These are phyloP conservation scores for Cercospora nicotianae DNA, from an alignment of 2,329 filamentous ascomycete species.

Conservation along the genomic window DNA sequence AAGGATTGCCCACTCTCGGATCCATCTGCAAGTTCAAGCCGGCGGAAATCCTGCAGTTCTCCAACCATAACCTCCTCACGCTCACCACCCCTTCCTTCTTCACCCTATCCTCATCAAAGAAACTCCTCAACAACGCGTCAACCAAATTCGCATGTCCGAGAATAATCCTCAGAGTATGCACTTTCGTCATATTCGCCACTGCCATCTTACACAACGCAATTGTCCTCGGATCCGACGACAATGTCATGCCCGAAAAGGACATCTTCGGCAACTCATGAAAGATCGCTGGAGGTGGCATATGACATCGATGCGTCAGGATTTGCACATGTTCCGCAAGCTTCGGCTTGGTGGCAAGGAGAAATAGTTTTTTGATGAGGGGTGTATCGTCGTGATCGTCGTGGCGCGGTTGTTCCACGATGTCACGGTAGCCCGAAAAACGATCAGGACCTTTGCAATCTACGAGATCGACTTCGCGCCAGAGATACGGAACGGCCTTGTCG, in stretches of 20 bases:
- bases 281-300: slow-evolving; percentile 47
- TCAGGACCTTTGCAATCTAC: slow-evolving; percentile 37
- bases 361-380: slow-evolving; percentile 46
- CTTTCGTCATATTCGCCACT: slow-evolving; percentile 43
- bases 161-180: slow-evolving; percentile 48
- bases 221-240: slow-evolving; percentile 45
- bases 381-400: slow-evolving; percentile 43
- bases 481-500: slow-evolving; percentile 39
- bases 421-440: slow-evolving; percentile 5
- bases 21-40: slow-evolving; percentile 19
- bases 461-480: slow-evolving; percentile 47
- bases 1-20: slow-evolving; percentile 15
- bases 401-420: not conserved
- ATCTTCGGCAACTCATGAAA: slow-evolving; percentile 46
- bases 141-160: slow-evolving; percentile 47
- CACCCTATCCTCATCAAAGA: slow-evolving; percentile 38
- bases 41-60: slow-evolving; percentile 44
- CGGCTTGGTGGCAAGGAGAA: slow-evolving; percentile 46
- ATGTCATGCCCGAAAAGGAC: slow-evolving; percentile 42
- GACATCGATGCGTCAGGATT: slow-evolving; percentile 48
- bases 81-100: slow-evolving; percentile 34
- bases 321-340: slow-evolving; percentile 46
- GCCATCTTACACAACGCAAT: slow-evolving; percentile 43
- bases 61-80: slow-evolving; percentile 48
- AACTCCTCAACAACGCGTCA: slow-evolving; percentile 42